Conservation (phyloP, 352 stramenopile genomes). For the Phytophthora ohioensis region DNA sequence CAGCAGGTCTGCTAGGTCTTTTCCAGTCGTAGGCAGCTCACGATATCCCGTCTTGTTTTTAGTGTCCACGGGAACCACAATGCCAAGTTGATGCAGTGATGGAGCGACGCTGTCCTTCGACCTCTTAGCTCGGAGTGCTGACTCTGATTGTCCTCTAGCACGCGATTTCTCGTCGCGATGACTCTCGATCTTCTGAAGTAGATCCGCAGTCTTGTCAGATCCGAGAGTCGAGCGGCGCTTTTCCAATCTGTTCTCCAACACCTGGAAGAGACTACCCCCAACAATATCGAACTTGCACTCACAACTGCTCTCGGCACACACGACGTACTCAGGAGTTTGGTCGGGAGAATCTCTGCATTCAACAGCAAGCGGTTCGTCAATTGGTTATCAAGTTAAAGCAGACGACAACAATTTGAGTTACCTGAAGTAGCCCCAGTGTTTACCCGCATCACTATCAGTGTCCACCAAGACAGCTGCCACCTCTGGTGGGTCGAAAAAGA, state of each 20-base stretch:
- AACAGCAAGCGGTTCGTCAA: slow-evolving; percentile 2
- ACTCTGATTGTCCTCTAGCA: slow-evolving; percentile 11
- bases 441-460: slow-evolving; percentile 17
- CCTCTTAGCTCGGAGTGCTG: slow-evolving; percentile 38
- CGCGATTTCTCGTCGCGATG: slow-evolving; percentile 18
- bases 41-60: slow-evolving; percentile 67
- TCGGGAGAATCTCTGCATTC: slow-evolving; percentile 52
- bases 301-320: slow-evolving; percentile 37
- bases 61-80: slow-evolving; percentile 57
- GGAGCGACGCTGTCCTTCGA: slow-evolving; percentile 39
- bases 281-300: slow-evolving; percentile 52
- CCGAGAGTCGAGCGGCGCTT: slow-evolving; percentile 21
- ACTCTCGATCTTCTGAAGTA: slow-evolving; percentile 27
- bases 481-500: slow-evolving; percentile 64
- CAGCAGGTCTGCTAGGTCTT: slow-evolving; percentile 47
- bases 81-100: slow-evolving; percentile 57
- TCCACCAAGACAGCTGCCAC: slow-evolving; percentile 49
- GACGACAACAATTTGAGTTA: slow-evolving; percentile 10
- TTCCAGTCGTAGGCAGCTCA: slow-evolving; percentile 52
- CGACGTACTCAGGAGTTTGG: slow-evolving; percentile 51
- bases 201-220: slow-evolving; percentile 9
- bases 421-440: slow-evolving; percentile 69
- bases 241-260: slow-evolving; percentile 40
- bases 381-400: neutral
- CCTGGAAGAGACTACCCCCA: slow-evolving; percentile 48